Conservation (phyloP, 208 protist species). For the Leishmania major region DNA sequence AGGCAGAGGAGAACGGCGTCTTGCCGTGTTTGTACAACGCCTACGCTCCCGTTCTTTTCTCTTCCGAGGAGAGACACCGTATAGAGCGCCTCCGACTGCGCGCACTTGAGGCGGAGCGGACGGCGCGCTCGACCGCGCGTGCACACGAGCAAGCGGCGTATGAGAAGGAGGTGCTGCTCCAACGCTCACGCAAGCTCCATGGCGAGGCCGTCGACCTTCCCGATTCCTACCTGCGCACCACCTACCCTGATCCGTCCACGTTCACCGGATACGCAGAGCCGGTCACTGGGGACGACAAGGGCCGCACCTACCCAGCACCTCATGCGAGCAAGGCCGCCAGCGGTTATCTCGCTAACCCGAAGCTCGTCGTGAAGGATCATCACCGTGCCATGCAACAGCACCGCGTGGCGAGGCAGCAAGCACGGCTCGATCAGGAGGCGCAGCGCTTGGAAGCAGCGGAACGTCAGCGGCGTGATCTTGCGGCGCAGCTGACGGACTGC, state of each 20-base stretch:
- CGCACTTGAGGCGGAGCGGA: constrained; percentile 40
- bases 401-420: constrained; percentile 12
- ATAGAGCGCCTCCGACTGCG: constrained; percentile 34
- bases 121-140: constrained; percentile 11
- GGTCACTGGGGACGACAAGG: neutral
- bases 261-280: constrained; percentile 15
- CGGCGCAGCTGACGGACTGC: constrained; percentile 18
- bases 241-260: constrained; percentile 29
- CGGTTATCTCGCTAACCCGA: constrained; percentile 15
- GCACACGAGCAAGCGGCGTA: constrained; percentile 3
- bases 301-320: constrained; percentile 1
- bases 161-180: constrained; percentile 26
- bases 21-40: neutral
- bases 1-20: neutral
- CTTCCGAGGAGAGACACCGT: constrained; percentile 10
- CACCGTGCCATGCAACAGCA: constrained; percentile 14
- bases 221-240: constrained; percentile 42
- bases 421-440: constrained; percentile 20
- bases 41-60: neutral
- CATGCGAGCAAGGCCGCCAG: constrained; percentile 4
- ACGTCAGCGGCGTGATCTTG: constrained; percentile 19
- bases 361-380: constrained; percentile 26
- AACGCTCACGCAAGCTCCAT: constrained; percentile 27
- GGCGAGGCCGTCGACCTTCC: constrained; percentile 54
- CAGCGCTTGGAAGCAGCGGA: constrained; percentile 33